Base-by-base conservation (phyloP, 345 rosid species). In the Excoecaria agallocha region DNA sequence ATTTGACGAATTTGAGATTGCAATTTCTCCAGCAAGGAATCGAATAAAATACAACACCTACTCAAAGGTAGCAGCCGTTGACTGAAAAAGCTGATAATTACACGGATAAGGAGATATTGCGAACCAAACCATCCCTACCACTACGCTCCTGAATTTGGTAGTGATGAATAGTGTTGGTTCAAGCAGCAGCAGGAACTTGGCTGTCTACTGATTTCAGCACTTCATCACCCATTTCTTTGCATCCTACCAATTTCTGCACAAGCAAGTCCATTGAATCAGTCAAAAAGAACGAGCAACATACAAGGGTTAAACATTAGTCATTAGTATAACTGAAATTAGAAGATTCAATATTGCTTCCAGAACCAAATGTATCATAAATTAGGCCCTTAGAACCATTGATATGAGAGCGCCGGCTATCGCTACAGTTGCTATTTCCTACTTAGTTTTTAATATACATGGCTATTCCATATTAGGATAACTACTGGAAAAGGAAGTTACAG, bases 151-250 rank as follows among this genome's bases (percentile, higher is more conserved):
- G 48, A 52, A 43, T 59, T n/a, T 35, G 24, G 55, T 11, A 55
- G 43, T 55, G 6, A 52, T 19, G 7, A 0, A 30, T 3, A 24
- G 57, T 41, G 30, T 43, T 17, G 3, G 24, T 19, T 75, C 41
- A 75, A 58, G 58, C 78, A 62, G 88, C 78, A 60, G 89, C 85
- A 61, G 84, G 77, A 77, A 85, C 85, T 55, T 82, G 86, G 16
- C 86, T 79, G 60, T 87, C 89, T 9, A 89, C 85, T 8, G 95
- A 85, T 82, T 87, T 94, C 68, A 89, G 85, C 66, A 94, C 97
- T 78, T 89, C 92, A 60, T 92, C 95, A 25, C 97, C 98, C 92
- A 94, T 92, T 84, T 89, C 93, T 83, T 86, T 86, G 89, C 97
- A 92, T 45, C 98, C 97, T 24, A 90, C 95, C 80, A 92, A 80